These are phyloP conservation scores for Echinosophora koreensis DNA, from an alignment of 306 rosid genomes.

Conservation along the genomic window DNA sequence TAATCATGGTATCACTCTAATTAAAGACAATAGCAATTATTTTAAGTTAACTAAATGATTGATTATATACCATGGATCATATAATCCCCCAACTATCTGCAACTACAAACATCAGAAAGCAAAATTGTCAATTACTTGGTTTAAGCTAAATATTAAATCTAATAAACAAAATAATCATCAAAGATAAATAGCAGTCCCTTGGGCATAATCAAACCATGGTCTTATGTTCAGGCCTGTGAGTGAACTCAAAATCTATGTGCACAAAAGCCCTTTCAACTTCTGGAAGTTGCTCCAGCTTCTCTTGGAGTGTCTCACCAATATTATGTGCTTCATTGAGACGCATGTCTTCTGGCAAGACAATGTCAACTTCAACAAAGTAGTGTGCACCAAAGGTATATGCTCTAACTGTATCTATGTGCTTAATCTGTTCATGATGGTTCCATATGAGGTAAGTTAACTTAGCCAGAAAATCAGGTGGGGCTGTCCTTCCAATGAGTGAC, in stretches of 20 bases:
- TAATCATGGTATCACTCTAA: not conserved
- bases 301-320: constrained; percentile 84
- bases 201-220: constrained; percentile 56
- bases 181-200: not conserved
- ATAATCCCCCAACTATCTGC: not conserved
- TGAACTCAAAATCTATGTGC: constrained; percentile 78
- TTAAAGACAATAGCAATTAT: not conserved
- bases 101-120: not conserved
- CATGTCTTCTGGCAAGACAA: constrained; percentile 78
- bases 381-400: constrained; percentile 82
- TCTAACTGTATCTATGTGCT: constrained; percentile 86
- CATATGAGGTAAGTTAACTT: constrained; percentile 80
- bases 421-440: constrained; percentile 80
- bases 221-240: constrained; percentile 86
- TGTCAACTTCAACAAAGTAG: constrained; percentile 89
- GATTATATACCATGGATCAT: not conserved
- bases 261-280: constrained; percentile 92
- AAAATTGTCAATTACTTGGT: not conserved
- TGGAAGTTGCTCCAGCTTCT: constrained; percentile 74
- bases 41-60: not conserved
- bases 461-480: constrained; percentile 78
- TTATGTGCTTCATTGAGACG: constrained; percentile 71
- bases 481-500: constrained; percentile 77
- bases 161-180: constrained; percentile 1
- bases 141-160: not conserved